A percentile compares a stretch with the other conserved stretches of the same genome.
Evolutionary conservation across 164 flowering plant genomes (phyloP).

Genomic region (Magnolia changhungtana): DNA sequence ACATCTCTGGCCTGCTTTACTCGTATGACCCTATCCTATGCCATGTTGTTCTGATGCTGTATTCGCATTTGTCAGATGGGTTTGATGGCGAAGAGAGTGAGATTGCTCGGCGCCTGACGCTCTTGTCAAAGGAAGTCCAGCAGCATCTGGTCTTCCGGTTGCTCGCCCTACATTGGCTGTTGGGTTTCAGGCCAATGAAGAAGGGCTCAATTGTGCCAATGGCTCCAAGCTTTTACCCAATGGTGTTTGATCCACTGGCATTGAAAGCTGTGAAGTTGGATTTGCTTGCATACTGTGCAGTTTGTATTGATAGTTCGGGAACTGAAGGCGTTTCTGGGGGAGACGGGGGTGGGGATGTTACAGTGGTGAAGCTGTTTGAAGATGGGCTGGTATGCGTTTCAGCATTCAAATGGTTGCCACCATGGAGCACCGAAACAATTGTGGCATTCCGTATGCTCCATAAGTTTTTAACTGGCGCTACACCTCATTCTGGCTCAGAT

Average conservation of each 20-base stretch:
- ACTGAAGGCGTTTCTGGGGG: slow-evolving; percentile 18
- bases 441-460: slow-evolving; percentile 80
- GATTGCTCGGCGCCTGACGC: slow-evolving; percentile 54
- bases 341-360: slow-evolving; percentile 20
- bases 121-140: slow-evolving; percentile 64
- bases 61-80: slow-evolving; percentile 59
- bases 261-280: slow-evolving; percentile 83
- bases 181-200: slow-evolving; percentile 48
- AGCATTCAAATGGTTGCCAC: slow-evolving; percentile 84
- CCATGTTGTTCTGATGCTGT: slow-evolving; percentile 73
- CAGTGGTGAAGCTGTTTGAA: slow-evolving; percentile 56
- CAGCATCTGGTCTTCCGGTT: slow-evolving; percentile 64
- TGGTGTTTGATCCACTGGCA: slow-evolving; percentile 82
- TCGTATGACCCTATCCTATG: slow-evolving; percentile 79
- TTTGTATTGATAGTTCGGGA: slow-evolving; percentile 26
- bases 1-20: slow-evolving; percentile 81
- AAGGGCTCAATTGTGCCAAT: slow-evolving; percentile 35
- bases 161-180: slow-evolving; percentile 82
- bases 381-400: slow-evolving; percentile 78
- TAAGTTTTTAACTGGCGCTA: slow-evolving; percentile 69
- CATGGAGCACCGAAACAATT: slow-evolving; percentile 87
- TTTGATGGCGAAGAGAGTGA: slow-evolving; percentile 78
- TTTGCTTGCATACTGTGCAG: slow-evolving; percentile 58
- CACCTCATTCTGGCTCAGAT: slow-evolving; percentile 52
- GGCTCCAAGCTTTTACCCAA: slow-evolving; percentile 55